Evolutionary conservation across 441 rosid species (phyloP), one percentile per base, ranked within the genome.

Genomic region (Brassica balearica): DNA sequence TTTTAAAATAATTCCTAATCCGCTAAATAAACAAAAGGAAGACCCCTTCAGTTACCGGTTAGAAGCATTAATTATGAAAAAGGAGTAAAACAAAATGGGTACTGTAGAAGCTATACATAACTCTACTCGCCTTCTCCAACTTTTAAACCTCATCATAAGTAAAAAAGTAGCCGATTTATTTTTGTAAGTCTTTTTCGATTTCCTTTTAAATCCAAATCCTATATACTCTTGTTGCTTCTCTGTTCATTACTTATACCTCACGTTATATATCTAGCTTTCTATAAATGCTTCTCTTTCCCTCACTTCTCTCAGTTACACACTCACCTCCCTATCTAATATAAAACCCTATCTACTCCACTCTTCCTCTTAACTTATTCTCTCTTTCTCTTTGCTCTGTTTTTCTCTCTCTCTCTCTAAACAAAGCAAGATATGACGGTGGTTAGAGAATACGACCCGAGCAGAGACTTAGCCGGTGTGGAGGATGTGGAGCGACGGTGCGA

Each of bases 401-500:
- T 36, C 38, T 55, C 4, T 36, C 10, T 76, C 61, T 69, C 56
- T 67, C 59, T 74, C 62, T 68, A 79, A 72, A 67, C 69, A 65
- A 74, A 12, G 43, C 48, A 17, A 55, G 48, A 17, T 17, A 81
- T 74, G 80, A 76, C 6, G 10, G 19, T 85, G 64, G 89, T 95
- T 4, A 88, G 99, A 75, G 95, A 87, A 51, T 93, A 88, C 77
- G 91, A 89, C 85, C 87, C 86, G 0, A 81, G 46, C 25, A 86
- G 73, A 63, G 99, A 95, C 80, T 25, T 88, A 63, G 76, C 58
- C 7, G 84, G 87, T 0, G 99, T 90, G 0, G 97, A 93, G 73
- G 86, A 88, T 11, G 96, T 93, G 2, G 99, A 95, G 77, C 86
- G 90, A 72, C 88, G 90, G 60, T 93, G 98, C 22, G 98, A 95